Evolutionary conservation across 371 early-diverging fungal genomes (phyloP), one percentile per base, ranked within the genome.

Genomic region (Capniomyces stellatus): DNA sequence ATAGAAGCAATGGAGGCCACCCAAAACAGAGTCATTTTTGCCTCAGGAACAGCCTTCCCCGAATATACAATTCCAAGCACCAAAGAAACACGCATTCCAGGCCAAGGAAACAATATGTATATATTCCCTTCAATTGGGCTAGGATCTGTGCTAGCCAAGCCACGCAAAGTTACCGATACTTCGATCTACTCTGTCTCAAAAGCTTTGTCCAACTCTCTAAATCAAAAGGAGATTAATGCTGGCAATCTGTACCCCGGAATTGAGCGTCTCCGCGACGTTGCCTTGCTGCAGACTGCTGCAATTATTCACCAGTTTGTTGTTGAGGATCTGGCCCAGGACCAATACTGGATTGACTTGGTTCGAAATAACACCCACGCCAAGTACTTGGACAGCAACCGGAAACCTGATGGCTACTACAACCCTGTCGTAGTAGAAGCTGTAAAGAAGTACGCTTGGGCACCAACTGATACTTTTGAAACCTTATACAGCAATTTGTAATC

Each of bases 21-120:
- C 15, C 64, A 85, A 52, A 79, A 85, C 62, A 70, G 75, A 46
- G 89, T 85, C 8, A 75, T 92, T 46, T 90, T 92, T 73, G 90
- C 89, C 21, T 87, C 88, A 2, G 93, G 93, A 46, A 91, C 93
- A 2, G 89, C 86, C 6, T 91, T 91, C 73, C 93, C 93, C 28
- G 59, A 71, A 22, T 83, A 80, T 61, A 72, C 62, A 1, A 65
- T 78, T 19, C 75, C 82, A 15, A 62, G 63, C 19, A 76, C 81
- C 22, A 66, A 71, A 13, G 61, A 72, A 40, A 54, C 39, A 42
- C 51, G 52, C 35, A 56, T 72, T 18, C 86, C 89, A 13, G 90
- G 86, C 19, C 91, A 92, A 73, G 92, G 89, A 49, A 90, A 89
- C 73, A 91, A 91, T 72, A 87, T 87, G 85, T 85, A 82, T 60